Evolutionary conservation across 2,329 filamentous ascomycete genomes (phyloP).

Genomic region (Phoma sp.): DNA sequence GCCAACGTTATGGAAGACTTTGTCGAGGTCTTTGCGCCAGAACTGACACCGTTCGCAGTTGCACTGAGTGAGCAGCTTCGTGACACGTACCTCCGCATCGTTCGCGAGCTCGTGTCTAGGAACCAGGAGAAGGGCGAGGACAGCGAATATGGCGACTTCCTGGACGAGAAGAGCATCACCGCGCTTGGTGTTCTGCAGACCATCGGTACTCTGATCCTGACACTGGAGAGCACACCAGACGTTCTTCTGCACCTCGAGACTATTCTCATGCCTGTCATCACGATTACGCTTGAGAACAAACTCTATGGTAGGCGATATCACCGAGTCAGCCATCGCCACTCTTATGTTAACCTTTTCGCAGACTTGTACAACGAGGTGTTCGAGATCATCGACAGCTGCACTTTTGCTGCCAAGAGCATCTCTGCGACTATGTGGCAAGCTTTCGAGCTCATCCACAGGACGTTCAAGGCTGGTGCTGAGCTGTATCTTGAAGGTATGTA

Average conservation of each 20-base stretch:
- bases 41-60: constrained; percentile 95
- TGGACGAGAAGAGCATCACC: constrained; percentile 98
- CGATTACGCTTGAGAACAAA: constrained; percentile 95
- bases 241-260: constrained; percentile 93
- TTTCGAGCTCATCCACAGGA: constrained; percentile 94
- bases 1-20: constrained; percentile 99
- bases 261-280: constrained; percentile 96
- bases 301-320: constrained; percentile 71
- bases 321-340: neutral
- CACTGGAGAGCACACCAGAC: constrained; percentile 94
- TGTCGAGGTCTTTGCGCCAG: constrained; percentile 96
- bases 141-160: constrained; percentile 83
- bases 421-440: constrained; percentile 98
- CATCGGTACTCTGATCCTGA: constrained; percentile 95
- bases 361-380: constrained; percentile 98
- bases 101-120: constrained; percentile 88
- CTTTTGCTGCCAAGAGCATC: constrained; percentile 94
- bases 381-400: constrained; percentile 99
- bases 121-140: constrained; percentile 77
- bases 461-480: constrained; percentile 96
- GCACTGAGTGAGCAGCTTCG: constrained; percentile 93
- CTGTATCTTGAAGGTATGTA: constrained; percentile 78
- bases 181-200: constrained; percentile 95
- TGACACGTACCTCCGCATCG: constrained; percentile 93
- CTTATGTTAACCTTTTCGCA: constrained; percentile 44